Evolutionary conservation across 2,329 filamentous ascomycete species (phyloP).

Genomic region (Paradendryphiella salina): DNA sequence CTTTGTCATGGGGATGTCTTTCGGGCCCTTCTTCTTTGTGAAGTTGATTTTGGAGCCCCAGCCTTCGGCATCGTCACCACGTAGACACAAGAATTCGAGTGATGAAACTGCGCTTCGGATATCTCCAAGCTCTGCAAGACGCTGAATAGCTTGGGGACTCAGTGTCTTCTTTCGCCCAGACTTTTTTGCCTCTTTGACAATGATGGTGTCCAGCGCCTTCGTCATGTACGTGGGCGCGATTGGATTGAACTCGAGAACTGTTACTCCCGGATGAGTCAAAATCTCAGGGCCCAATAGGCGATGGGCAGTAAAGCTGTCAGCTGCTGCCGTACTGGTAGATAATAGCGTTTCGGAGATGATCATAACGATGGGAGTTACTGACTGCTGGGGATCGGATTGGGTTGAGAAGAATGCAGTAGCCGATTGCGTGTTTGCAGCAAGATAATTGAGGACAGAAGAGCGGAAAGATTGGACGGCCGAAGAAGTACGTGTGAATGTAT

Average conservation of each 20-base stretch:
- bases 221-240: conserved; percentile 83
- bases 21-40: conserved; percentile 58
- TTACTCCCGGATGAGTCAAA: conserved; percentile 75
- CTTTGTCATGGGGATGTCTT: conserved; percentile 67
- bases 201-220: conserved; percentile 79
- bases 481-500: conserved; percentile 53
- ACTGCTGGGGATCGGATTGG: conserved; percentile 25
- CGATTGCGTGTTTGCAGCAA: conserved; percentile 68
- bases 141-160: conserved; percentile 75
- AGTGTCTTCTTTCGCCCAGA: conserved; percentile 76
- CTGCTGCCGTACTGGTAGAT: conserved; percentile 79
- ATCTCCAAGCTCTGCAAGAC: conserved; percentile 83
- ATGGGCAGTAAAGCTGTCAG: conserved; percentile 92
- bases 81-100: conserved; percentile 87
- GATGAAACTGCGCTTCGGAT: conserved; percentile 90
- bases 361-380: conserved; percentile 71
- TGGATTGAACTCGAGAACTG: conserved; percentile 87
- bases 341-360: conserved; percentile 89
- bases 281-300: conserved; percentile 86
- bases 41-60: conserved; percentile 78
- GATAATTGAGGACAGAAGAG: conserved; percentile 71
- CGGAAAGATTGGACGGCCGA: conserved; percentile 61
- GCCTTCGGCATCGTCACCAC: conserved; percentile 76
- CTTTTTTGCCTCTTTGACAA: conserved; percentile 81
- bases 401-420: conserved; percentile 50